Conservation (phyloP, 306 rosid genomes). For the Cyclanthera cordifolia region DNA sequence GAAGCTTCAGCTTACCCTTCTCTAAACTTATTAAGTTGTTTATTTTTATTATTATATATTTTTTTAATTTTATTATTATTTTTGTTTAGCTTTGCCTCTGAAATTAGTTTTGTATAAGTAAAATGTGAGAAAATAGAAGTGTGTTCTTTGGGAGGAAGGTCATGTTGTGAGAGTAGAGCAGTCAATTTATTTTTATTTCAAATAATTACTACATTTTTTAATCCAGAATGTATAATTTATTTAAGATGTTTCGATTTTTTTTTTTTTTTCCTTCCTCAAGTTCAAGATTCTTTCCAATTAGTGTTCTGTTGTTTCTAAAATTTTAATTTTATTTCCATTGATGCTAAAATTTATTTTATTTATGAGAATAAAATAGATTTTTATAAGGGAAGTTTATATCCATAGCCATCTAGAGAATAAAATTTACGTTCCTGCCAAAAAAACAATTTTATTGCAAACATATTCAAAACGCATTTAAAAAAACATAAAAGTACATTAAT, state of each 20-base stretch:
- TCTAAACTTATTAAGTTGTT: constrained; percentile 17
- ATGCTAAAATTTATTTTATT: no score
- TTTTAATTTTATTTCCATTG: background rate
- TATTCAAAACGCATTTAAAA: no score
- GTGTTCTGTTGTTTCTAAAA: background rate
- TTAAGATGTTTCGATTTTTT: background rate
- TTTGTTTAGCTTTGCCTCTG: background rate
- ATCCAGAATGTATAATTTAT: background rate
- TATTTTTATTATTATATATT: no score
- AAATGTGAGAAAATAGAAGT: background rate
- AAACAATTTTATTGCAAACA: no score
- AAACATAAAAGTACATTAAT: no score
- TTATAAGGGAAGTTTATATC: no score
- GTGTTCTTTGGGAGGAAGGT: background rate
- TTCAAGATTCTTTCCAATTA: no score
- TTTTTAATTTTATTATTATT: no score
- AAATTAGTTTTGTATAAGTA: background rate
- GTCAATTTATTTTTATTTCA: background rate
- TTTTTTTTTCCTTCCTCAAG: no score
- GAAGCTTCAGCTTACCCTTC: constrained; percentile 68
- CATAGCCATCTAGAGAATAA: no score
- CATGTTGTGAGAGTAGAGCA: background rate
- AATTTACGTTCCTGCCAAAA: no score
- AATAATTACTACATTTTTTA: background rate
- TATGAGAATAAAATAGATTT: no score